Evolutionary conservation across 2,329 filamentous ascomycete genomes (phyloP), one percentile per base, ranked within the genome.

Genomic region (Botrytis elliptica): DNA sequence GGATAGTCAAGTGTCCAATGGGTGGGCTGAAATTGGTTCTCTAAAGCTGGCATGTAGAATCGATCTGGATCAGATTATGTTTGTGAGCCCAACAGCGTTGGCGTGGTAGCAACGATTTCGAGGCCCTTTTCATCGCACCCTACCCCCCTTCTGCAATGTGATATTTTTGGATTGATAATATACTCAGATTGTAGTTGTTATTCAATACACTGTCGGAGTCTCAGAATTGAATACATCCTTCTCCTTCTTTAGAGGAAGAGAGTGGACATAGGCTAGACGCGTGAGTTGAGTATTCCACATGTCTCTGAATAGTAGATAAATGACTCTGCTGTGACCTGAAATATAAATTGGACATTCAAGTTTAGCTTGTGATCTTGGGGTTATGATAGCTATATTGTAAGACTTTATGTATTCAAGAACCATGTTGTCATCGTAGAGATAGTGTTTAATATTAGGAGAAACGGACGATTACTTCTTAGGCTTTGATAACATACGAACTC

Each of bases 191-290:
- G 0, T 42, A 16, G 14, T 42, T 16, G 3, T 42, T 42, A 16
- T 16, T 16, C 42, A 4, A 42, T 4, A 18, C 16, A 42, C 42
- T 18, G 42, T 22, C 40, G 1, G 1, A 46, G 16, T 1, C 9
- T 1, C 18, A 22, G 22, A 2, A 8, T 46, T 52, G 52, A 18
- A 29, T 16, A 14, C 12, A 29, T 8, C 14, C 14, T 16, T 29
- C n/a, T 29, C 3, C 14, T 18, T 29, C 14, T n/a, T 8, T 4
- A 29, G 14, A 18, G n/a, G 3, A 18, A 7, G 14, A 55, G 14
- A 18, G 6, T 55, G 0, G n/a, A 29, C n/a, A 29, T 29, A 18
- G 3, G 1, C n/a, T 29, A 4, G n/a, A 3, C 6, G 52, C 2
- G n/a, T 29, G 52, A 55, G 52, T 18, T 55, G 52, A 29, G 14